Evolutionary conservation across 306 rosid genomes (phyloP).

Genomic region (cucumber (Cucumis sativus)): DNA sequence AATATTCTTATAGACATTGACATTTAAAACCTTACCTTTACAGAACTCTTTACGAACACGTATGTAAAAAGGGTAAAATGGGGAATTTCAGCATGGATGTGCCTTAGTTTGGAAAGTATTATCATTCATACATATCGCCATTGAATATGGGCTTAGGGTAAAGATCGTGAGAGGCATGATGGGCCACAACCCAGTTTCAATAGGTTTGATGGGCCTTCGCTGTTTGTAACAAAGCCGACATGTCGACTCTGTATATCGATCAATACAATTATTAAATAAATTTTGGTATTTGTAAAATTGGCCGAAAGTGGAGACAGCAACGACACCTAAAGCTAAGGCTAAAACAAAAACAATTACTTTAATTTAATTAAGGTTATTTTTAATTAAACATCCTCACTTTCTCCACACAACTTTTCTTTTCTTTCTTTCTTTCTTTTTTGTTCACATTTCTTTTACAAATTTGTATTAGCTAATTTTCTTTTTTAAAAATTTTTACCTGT

Average conservation of each 20-base stretch:
- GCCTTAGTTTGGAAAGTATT: not conserved
- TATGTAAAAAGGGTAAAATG: not conserved
- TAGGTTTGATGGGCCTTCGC: not conserved
- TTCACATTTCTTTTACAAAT: too few species aligned
- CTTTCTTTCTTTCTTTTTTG: too few species aligned
- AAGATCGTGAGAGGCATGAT: not conserved
- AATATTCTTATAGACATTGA: too few species aligned
- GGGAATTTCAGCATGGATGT: not conserved
- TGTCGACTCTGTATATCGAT: not conserved
- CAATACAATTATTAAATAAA: not conserved
- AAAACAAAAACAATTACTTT: not conserved
- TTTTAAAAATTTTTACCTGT: too few species aligned
- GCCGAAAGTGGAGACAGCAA: not conserved
- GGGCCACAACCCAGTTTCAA: not conserved
- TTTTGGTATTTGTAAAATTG: not conserved
- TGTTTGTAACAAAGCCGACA: not conserved
- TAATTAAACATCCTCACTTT: too few species aligned
- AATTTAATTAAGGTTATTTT: not conserved
- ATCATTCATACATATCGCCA: not conserved
- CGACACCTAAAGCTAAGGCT: not conserved
- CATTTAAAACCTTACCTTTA: too few species aligned
- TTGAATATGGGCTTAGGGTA: not conserved
- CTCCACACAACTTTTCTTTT: too few species aligned
- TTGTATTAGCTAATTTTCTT: too few species aligned
- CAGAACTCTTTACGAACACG: too few species aligned